A percentile compares a stretch with the other conserved stretches of the same genome.
Conservation (phyloP, 2,329 filamentous ascomycete genomes). For the Colletotrichum liriopes region DNA sequence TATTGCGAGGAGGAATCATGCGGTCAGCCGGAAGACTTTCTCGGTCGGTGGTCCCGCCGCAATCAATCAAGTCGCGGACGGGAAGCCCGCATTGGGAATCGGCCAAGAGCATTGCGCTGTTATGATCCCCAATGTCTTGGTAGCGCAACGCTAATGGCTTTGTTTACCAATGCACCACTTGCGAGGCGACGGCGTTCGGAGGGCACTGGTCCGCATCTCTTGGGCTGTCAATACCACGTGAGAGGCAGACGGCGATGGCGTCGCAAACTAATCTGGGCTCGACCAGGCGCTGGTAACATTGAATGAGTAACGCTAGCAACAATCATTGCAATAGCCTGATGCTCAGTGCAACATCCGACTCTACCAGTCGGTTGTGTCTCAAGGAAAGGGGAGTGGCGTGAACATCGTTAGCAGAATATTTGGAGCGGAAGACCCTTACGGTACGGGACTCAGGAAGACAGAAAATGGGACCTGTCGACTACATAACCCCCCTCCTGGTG, state of each 20-base stretch:
- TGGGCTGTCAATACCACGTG: neutral
- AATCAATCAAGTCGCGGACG: neutral
- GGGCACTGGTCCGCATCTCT: neutral
- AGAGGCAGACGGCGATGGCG: neutral
- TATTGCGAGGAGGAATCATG: too few relatives aligned
- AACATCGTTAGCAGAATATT: too few relatives aligned
- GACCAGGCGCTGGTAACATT: neutral
- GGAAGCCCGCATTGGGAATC: conserved; percentile 19
- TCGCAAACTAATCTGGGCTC: neutral
- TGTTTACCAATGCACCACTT: neutral
- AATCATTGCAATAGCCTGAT: neutral
- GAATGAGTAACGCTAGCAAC: neutral
- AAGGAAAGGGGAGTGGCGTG: too few relatives aligned
- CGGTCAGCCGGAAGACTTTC: neutral
- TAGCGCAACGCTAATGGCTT: neutral
- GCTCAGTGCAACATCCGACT: too few relatives aligned
- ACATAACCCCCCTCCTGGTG: neutral
- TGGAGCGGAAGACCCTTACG: too few relatives aligned
- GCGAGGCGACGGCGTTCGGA: neutral
- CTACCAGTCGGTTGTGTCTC: too few relatives aligned
- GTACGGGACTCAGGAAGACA: neutral
- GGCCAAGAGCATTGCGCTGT: neutral
- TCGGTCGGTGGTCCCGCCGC: neutral
- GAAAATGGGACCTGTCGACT: neutral
- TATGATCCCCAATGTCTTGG: neutral